Conservation (phyloP, 106 monocot genomes). For the Dendrobium huoshanense region DNA sequence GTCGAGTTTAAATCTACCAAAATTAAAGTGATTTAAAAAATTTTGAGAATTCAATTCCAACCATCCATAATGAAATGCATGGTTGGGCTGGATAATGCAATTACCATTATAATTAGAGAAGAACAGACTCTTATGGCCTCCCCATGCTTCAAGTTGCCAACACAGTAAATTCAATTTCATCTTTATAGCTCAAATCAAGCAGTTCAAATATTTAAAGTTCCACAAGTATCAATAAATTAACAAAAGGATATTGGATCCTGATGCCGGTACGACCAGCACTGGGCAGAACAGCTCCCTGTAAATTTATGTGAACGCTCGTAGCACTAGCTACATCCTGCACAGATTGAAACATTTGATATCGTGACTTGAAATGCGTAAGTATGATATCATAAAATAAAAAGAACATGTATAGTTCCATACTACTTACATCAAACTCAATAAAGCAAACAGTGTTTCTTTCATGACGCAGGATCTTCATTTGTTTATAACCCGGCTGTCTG, state of each 20-base stretch:
- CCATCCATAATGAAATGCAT: too few relatives aligned
- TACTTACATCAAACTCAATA: conserved; percentile 86
- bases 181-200: not conserved
- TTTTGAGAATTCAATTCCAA: too few relatives aligned
- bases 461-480: conserved; percentile 96
- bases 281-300: conserved; percentile 90
- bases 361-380: not conserved
- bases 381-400: not conserved
- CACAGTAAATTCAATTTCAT: not conserved
- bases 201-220: not conserved
- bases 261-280: conserved; percentile 95
- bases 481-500: conserved; percentile 98
- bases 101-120: not conserved
- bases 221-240: not conserved
- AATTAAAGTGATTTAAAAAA: too few relatives aligned
- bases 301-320: conserved; percentile 70
- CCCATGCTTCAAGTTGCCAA: too few relatives aligned
- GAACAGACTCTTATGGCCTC: not conserved
- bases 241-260: conserved; percentile 98
- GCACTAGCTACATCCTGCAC: conserved; percentile 83
- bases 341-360: not conserved
- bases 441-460: conserved; percentile 98
- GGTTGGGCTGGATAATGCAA: not conserved
- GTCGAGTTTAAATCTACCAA: too few relatives aligned
- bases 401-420: not conserved